Percentiles rank a stretch among this genome's conserved stretches.
Conservation (phyloP, 371 early-diverging fungal genomes). For the Entomophthora muscae region DNA sequence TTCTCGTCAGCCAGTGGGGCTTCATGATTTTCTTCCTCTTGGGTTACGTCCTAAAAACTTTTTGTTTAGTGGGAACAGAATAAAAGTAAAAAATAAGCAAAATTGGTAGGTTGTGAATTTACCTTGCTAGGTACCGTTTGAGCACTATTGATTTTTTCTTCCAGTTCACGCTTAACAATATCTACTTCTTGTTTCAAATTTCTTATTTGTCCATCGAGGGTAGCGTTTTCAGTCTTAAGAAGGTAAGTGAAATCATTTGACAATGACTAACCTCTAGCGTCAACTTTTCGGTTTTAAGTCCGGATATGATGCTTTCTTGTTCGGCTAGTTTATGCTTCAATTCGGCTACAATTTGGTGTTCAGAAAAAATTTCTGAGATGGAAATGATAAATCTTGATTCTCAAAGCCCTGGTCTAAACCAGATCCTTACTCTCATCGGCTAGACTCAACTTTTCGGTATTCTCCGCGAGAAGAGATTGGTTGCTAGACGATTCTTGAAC, state of each 20-base stretch:
- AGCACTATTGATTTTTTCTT: background rate
- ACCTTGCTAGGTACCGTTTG: background rate
- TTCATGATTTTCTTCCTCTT: no score
- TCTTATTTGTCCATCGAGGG: background rate
- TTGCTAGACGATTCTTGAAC: background rate
- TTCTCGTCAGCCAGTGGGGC: no score
- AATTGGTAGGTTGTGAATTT: no score
- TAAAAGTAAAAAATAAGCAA: no score
- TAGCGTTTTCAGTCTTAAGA: background rate
- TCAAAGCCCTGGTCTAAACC: no score
- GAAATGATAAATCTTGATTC: no score
- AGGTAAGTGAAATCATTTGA: no score
- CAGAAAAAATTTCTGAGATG: no score
- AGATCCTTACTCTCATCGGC: background rate
- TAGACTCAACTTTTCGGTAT: background rate
- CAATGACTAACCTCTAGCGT: background rate
- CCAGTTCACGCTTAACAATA: background rate
- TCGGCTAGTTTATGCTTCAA: background rate
- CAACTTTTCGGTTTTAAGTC: background rate
- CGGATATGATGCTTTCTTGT: background rate
- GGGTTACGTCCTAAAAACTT: no score
- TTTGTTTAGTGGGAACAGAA: no score
- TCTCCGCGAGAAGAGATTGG: background rate
- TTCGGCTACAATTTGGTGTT: no score
- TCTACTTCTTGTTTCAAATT: background rate